A percentile compares a stretch with the other conserved stretches of the same genome.
phyloP scores from a whole-genome alignment of 352 stramenopile species.

The Phytophthora fragariae region DNA sequence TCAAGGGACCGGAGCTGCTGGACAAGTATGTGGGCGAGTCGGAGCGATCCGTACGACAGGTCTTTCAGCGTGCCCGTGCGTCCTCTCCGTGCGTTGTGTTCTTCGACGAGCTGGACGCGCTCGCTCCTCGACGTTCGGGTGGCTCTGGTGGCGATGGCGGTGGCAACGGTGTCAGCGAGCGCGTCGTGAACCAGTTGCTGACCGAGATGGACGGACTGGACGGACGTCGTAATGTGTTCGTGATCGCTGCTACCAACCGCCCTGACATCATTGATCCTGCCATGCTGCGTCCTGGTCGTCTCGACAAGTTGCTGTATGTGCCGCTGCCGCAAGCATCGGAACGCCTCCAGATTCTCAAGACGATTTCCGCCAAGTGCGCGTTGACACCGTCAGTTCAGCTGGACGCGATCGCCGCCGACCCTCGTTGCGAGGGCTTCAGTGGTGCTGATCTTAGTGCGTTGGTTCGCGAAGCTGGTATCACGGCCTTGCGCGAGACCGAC shows the following conservation, averaged over 20 bases:
- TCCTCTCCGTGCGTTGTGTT: slow-evolving; percentile 99
- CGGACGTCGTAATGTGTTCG: slow-evolving; percentile 95
- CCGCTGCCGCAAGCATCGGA: slow-evolving; percentile 91
- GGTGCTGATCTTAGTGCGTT: slow-evolving; percentile 98
- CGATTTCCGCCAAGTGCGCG: slow-evolving; percentile 80
- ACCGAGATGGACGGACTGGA: slow-evolving; percentile 99
- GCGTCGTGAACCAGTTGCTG: slow-evolving; percentile 98
- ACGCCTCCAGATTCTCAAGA: slow-evolving; percentile 92
- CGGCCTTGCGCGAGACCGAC: slow-evolving; percentile 88
- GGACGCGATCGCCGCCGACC: slow-evolving; percentile 88
- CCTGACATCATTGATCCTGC: slow-evolving; percentile 99
- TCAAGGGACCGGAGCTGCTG: slow-evolving; percentile 98
- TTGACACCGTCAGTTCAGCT: slow-evolving; percentile 88
- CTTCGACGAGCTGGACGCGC: slow-evolving; percentile 99
- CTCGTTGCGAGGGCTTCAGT: slow-evolving; percentile 94
- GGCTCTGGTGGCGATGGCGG: slow-evolving; percentile 58
- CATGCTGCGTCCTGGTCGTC: slow-evolving; percentile 97
- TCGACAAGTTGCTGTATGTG: slow-evolving; percentile 99
- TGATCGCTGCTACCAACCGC: slow-evolving; percentile 95
- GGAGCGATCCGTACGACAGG: slow-evolving; percentile 94
- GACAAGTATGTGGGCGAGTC: slow-evolving; percentile 99
- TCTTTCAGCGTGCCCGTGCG: slow-evolving; percentile 98
- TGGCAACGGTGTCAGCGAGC: slow-evolving; percentile 93
- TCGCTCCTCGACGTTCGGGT: slow-evolving; percentile 94
- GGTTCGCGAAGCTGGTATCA: slow-evolving; percentile 96